Percentiles rank a stretch among this genome's conserved stretches.
phyloP scores from a whole-genome alignment of 2,329 filamentous ascomycete species.

The Cercospora sesami region DNA sequence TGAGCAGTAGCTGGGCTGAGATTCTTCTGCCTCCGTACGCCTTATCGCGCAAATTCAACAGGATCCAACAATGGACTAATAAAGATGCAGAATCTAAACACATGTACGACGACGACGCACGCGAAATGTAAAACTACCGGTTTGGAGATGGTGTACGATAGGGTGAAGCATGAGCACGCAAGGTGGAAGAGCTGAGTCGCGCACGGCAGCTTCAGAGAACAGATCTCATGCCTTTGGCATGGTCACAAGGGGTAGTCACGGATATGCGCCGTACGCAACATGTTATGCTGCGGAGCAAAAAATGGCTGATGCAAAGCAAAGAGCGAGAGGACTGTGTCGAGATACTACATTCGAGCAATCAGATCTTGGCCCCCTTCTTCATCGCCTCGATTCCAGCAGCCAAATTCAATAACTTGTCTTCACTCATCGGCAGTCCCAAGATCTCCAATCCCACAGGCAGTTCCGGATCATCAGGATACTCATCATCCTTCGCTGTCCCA shows the following conservation, averaged over 20 bases:
- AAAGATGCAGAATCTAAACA: constrained; percentile 7
- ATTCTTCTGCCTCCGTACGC: constrained; percentile 51
- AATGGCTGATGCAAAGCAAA: not conserved
- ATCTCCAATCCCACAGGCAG: constrained; percentile 32
- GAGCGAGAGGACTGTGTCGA: not conserved
- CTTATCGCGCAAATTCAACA: not conserved
- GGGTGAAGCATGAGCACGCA: not conserved
- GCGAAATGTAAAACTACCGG: constrained; percentile 9
- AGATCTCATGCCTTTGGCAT: not conserved
- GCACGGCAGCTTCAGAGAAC: not conserved
- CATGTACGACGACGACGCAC: not conserved
- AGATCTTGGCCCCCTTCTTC: constrained; percentile 3
- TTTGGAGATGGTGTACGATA: constrained; percentile 12
- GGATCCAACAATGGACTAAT: not conserved
- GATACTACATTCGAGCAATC: constrained; percentile 1
- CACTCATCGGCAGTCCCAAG: constrained; percentile 28
- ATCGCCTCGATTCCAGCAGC: constrained; percentile 26
- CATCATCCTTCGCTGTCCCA: constrained; percentile 24
- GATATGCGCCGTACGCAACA: not conserved
- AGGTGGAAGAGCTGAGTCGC: not conserved
- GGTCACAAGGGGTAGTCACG: not conserved
- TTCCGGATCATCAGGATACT: constrained; percentile 27
- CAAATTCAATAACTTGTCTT: constrained; percentile 27
- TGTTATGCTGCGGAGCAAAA: not conserved
- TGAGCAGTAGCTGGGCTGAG: constrained; percentile 56